Percentiles rank a stretch among this genome's conserved stretches.
phyloP scores from a whole-genome alignment of 2,329 filamentous ascomycete genomes.

The Domatiomyces globalis region DNA sequence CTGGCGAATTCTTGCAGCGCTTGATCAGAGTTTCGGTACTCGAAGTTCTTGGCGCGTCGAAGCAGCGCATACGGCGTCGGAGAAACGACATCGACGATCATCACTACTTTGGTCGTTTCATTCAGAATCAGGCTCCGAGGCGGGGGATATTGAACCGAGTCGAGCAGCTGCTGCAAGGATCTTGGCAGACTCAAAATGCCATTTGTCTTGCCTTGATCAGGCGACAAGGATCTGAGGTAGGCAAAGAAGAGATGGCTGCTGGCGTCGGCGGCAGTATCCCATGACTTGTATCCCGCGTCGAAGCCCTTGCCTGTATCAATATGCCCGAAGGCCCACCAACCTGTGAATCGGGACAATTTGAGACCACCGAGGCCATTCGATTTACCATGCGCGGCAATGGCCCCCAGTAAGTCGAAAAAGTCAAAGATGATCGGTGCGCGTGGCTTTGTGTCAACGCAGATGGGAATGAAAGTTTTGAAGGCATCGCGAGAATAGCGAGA shows the following conservation, averaged over 20 bases:
- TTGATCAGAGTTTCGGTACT: slow-evolving; percentile 77
- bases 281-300: slow-evolving; percentile 81
- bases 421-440: slow-evolving; percentile 83
- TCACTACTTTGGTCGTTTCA: slow-evolving; percentile 75
- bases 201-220: slow-evolving; percentile 55
- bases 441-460: slow-evolving; percentile 77
- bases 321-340: slow-evolving; percentile 98
- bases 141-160: slow-evolving; percentile 90
- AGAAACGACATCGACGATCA: slow-evolving; percentile 92
- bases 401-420: slow-evolving; percentile 86
- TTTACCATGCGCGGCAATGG: slow-evolving; percentile 85
- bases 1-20: slow-evolving; percentile 76
- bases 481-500: slow-evolving; percentile 83
- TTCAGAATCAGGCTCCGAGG: slow-evolving; percentile 61
- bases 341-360: slow-evolving; percentile 86
- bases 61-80: slow-evolving; percentile 85
- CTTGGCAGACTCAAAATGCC: slow-evolving; percentile 78
- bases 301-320: slow-evolving; percentile 78
- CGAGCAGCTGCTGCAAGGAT: slow-evolving; percentile 76
- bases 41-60: slow-evolving; percentile 82
- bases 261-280: slow-evolving; percentile 85
- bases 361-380: slow-evolving; percentile 82
- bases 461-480: slow-evolving; percentile 89
- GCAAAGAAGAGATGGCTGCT: slow-evolving; percentile 97
- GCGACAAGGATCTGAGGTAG: slow-evolving; percentile 77